Conservation (phyloP, 2,329 filamentous ascomycete species). For the Colletotrichum falcatum region DNA sequence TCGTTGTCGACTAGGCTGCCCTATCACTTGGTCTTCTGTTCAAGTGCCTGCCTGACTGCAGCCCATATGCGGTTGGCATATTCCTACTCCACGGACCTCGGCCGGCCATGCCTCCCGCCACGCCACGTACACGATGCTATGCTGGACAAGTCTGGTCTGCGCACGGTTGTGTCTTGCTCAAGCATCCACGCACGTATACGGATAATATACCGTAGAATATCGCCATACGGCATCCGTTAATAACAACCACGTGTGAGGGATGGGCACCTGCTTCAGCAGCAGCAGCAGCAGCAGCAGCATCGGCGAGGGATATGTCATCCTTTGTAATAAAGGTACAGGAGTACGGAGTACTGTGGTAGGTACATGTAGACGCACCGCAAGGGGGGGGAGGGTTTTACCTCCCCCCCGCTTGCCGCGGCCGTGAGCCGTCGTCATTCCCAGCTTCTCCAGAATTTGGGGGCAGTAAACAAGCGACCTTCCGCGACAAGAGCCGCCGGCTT, state of each 20-base stretch:
- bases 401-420: conserved; percentile 35
- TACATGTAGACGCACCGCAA: conserved; percentile 39
- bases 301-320: neutral
- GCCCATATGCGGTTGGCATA: conserved; percentile 27
- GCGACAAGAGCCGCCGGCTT: conserved; percentile 39
- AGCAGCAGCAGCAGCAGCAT: neutral
- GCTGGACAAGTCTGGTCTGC: neutral
- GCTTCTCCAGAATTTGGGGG: conserved; percentile 39
- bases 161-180: conserved; percentile 19
- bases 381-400: conserved; percentile 42
- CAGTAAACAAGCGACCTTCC: conserved; percentile 43
- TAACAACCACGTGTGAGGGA: neutral
- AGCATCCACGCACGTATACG: neutral
- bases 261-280: neutral
- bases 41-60: conserved; percentile 9
- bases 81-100: conserved; percentile 33
- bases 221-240: neutral
- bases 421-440: conserved; percentile 30
- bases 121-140: conserved; percentile 10
- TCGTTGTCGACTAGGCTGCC: neutral
- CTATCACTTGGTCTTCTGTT: neutral
- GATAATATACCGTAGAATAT: neutral
- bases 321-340: neutral
- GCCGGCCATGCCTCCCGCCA: neutral
- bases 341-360: too few species aligned